Base-by-base conservation (phyloP, 176 grass and related monocot species). In the Dactylis glomerata region DNA sequence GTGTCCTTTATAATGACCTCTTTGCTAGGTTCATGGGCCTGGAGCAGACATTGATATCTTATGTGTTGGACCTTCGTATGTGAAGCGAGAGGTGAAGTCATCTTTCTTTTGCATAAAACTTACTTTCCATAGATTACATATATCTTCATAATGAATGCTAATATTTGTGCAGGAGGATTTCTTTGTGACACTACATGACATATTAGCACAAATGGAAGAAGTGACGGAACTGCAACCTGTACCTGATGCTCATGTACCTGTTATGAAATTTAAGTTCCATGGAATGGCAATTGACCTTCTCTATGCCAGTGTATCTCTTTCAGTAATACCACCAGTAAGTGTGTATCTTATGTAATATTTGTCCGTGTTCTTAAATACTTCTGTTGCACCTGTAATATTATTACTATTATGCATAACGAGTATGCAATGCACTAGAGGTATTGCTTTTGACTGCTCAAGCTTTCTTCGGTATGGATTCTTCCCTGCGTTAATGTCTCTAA, bases 31-130 rank as follows among this genome's bases (percentile, higher is more conserved):
- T 81, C 96, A 98, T 87, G 96, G 96, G 62, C 96, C 96, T 83
- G 91, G 85, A 81, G 92, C 96, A 83, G 96, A 98, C 42, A 90
- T 98, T 87, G 96, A 98, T 88, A 93, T 93, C 73, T 83, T 98
- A 73, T 98, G 95, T 85, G 83, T 98, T 83, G 96, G 96, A 65
- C 96, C 96, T 51, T 98, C 96, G 68, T 98, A 98, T 85, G 96
- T 98, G 68, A 98, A 95, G 52, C 81, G 92, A 88, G 96, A 98
- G 96, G 96, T 98, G 24, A 57, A 71, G 33, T 77, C 14, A 74
- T 26, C 32, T 87, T 62, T 76, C 50, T 84, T 58, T 66, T 85
- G 24, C 62, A 65, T 78, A 54, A 33, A 41, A 40, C 76, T 44
- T 84, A 44, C 40, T 51, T 47, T 84, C n/a, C 5, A 51, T 70